phyloP scores from a whole-genome alignment of 2,329 filamentous ascomycete genomes.

The Trichoderma lentiforme region DNA sequence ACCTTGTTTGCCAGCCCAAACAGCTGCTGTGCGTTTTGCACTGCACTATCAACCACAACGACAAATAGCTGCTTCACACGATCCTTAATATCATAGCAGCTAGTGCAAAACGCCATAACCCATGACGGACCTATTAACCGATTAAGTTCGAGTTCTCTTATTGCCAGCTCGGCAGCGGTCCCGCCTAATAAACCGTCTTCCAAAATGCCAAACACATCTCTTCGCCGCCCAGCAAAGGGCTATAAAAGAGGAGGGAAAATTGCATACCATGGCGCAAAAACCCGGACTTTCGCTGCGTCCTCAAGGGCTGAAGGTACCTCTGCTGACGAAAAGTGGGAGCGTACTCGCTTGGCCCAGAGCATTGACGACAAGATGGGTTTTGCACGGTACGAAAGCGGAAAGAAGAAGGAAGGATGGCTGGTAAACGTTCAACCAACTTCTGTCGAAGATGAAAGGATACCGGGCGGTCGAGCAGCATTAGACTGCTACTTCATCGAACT shows the following conservation, averaged over 20 bases:
- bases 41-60: not conserved
- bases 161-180: constrained; percentile 10
- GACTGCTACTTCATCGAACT: constrained; percentile 98
- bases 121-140: constrained; percentile 22
- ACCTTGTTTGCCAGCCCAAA: not conserved
- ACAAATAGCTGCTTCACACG: not conserved
- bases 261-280: constrained; percentile 65
- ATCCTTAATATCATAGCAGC: not conserved
- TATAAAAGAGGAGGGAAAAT: constrained; percentile 66
- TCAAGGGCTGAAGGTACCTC: constrained; percentile 81
- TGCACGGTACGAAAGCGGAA: constrained; percentile 82
- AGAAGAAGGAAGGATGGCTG: constrained; percentile 81
- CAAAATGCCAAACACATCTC: constrained; percentile 58
- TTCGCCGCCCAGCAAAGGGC: constrained; percentile 61
- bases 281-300: constrained; percentile 77
- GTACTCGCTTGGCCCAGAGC: constrained; percentile 73
- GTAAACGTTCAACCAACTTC: constrained; percentile 91
- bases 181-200: constrained; percentile 3
- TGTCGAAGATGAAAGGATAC: constrained; percentile 78
- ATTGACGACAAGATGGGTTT: constrained; percentile 98
- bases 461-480: constrained; percentile 81
- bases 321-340: constrained; percentile 88
- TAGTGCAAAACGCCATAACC: constrained; percentile 4
- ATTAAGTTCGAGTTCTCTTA: constrained; percentile 20
- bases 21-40: not conserved